Percentiles rank a stretch among this genome's conserved stretches.
These are phyloP conservation scores for Mesotaenium endlicherianum DNA, from an alignment of 139 green algal species.

Conservation along the genomic window DNA sequence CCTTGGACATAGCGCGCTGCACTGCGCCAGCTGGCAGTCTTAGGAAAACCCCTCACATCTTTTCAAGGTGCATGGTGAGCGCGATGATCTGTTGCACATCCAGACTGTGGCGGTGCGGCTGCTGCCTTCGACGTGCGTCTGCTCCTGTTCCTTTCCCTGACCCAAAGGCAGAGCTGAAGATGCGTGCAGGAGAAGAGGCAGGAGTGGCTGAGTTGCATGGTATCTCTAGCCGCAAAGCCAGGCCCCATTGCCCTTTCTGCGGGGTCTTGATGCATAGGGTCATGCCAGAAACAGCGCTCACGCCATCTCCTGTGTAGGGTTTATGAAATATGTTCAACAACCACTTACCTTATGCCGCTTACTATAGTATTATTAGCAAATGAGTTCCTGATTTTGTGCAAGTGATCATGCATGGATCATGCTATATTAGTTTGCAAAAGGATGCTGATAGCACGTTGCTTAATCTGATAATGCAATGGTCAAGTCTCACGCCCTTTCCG, in stretches of 20 bases:
- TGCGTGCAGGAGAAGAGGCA: background rate
- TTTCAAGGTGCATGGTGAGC: background rate
- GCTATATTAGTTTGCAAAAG: too few relatives aligned
- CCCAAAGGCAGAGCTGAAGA: background rate
- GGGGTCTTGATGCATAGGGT: background rate
- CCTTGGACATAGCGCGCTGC: background rate
- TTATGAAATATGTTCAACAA: too few relatives aligned
- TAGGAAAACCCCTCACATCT: background rate
- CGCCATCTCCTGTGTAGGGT: background rate
- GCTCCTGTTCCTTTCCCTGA: background rate
- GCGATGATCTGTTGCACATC: background rate
- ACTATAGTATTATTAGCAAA: too few relatives aligned
- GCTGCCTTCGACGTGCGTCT: background rate
- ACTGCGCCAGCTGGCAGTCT: too few relatives aligned
- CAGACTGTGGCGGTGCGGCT: background rate
- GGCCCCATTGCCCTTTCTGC: background rate
- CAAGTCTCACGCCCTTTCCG: too few relatives aligned
- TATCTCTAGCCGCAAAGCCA: too few relatives aligned
- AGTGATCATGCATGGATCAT: too few relatives aligned
- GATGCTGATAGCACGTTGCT: too few relatives aligned
- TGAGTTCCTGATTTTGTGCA: too few relatives aligned
- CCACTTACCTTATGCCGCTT: too few relatives aligned
- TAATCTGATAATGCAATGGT: too few relatives aligned
- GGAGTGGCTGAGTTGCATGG: too few relatives aligned
- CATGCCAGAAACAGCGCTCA: background rate